Evolutionary conservation across 768 basidiomycete species (phyloP).

Genomic region (Suillus bovinus): DNA sequence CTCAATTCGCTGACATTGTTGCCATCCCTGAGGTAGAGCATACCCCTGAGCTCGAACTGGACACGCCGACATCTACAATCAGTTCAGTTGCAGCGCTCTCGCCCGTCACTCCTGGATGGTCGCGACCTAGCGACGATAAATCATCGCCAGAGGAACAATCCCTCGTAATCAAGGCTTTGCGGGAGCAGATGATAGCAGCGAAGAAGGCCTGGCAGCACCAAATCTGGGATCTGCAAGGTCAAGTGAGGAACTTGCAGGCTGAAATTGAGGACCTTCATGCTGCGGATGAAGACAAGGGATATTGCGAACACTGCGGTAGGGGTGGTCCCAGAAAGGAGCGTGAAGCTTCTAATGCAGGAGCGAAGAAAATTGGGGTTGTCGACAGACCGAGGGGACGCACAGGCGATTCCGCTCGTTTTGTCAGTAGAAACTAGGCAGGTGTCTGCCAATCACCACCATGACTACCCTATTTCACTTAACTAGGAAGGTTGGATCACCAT

Average conservation of each 20-base stretch:
- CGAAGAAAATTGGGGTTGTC: slow-evolving; percentile 43
- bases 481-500: slow-evolving; percentile 18
- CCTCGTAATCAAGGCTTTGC: slow-evolving; percentile 50
- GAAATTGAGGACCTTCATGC: slow-evolving; percentile 62
- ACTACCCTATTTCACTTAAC: slow-evolving; percentile 6
- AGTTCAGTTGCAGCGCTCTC: slow-evolving; percentile 44
- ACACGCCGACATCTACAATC: slow-evolving; percentile 50
- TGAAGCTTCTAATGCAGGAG: slow-evolving; percentile 19
- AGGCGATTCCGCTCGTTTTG: slow-evolving; percentile 65
- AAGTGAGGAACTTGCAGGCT: slow-evolving; percentile 68
- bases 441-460: slow-evolving; percentile 13
- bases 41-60: slow-evolving; percentile 40
- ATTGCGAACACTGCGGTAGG: slow-evolving; percentile 65
- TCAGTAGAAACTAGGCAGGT: slow-evolving; percentile 36
- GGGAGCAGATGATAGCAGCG: slow-evolving; percentile 57
- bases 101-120: slow-evolving; percentile 46
- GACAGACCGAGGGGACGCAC: slow-evolving; percentile 69
- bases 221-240: slow-evolving; percentile 74
- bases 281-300: slow-evolving; percentile 37
- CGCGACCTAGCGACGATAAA: slow-evolving; percentile 36
- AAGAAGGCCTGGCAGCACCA: slow-evolving; percentile 71
- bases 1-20: slow-evolving; percentile 57
- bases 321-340: slow-evolving; percentile 30
- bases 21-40: slow-evolving; percentile 27
- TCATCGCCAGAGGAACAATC: slow-evolving; percentile 41